Percentiles rank a stretch among this genome's conserved stretches.
These are phyloP conservation scores for Nicotiana sylvestris DNA, from an alignment of 257 asterid species.

Conservation along the genomic window DNA sequence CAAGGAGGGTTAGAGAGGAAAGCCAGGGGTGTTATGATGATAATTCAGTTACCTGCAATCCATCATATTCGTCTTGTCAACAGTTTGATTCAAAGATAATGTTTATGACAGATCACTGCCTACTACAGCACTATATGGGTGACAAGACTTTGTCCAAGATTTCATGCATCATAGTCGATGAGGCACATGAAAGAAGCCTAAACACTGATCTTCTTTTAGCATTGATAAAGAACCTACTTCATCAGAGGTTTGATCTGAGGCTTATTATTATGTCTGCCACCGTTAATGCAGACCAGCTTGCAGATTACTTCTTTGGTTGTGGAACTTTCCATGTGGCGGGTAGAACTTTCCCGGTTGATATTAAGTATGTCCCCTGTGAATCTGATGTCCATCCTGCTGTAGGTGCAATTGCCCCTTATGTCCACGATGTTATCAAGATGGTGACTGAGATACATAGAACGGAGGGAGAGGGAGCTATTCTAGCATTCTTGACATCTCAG, in stretches of 20 bases:
- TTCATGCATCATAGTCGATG: slow-evolving; percentile 86
- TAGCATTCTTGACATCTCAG: slow-evolving; percentile 97
- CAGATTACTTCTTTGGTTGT: slow-evolving; percentile 71
- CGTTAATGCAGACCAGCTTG: slow-evolving; percentile 74
- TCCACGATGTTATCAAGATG: slow-evolving; percentile 53
- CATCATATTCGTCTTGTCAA: slow-evolving; percentile 56
- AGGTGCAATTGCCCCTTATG: slow-evolving; percentile 54
- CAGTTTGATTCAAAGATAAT: slow-evolving; percentile 50
- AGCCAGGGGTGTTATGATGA: slow-evolving; percentile 55
- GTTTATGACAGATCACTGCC: slow-evolving; percentile 86
- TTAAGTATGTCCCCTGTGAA: slow-evolving; percentile 56
- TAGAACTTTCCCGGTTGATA: slow-evolving; percentile 78
- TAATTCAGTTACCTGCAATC: slow-evolving; percentile 38
- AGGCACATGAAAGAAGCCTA: slow-evolving; percentile 98
- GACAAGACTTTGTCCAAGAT: slow-evolving; percentile 57
- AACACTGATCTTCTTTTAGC: slow-evolving; percentile 92
- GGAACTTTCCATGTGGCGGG: slow-evolving; percentile 64
- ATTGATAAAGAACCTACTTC: slow-evolving; percentile 59
- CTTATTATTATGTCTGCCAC: slow-evolving; percentile 96
- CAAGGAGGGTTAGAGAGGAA: slow-evolving; percentile 84
- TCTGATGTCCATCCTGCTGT: slow-evolving; percentile 31
- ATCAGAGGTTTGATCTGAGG: slow-evolving; percentile 64
- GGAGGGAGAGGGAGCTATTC: slow-evolving; percentile 73
- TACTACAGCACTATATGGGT: slow-evolving; percentile 75
- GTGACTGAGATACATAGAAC: slow-evolving; percentile 50